Percentiles rank a stretch among this genome's conserved stretches.
Evolutionary conservation across 2,329 filamentous ascomycete genomes (phyloP).

Genomic region (Calonectria ilicicola): DNA sequence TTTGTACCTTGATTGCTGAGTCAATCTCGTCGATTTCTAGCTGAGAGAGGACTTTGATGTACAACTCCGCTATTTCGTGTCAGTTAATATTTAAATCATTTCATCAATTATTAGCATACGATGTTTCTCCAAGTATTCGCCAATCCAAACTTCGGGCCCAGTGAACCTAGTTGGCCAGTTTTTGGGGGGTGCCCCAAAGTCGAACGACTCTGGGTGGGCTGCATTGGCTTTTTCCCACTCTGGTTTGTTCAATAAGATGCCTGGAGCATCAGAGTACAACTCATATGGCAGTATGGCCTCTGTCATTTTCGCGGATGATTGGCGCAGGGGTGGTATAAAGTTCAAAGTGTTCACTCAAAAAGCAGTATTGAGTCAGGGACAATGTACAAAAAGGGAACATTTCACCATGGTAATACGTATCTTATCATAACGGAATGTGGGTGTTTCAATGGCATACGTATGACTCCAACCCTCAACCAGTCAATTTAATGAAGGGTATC

Average conservation of each 20-base stretch:
- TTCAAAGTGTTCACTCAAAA: neutral
- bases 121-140: neutral
- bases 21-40: conserved; percentile 4
- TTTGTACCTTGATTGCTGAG: neutral
- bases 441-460: neutral
- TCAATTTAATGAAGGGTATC: neutral
- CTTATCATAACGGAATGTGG: neutral
- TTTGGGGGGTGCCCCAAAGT: neutral
- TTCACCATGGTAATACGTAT: neutral
- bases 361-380: neutral
- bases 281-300: neutral
- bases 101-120: neutral
- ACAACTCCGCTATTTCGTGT: neutral
- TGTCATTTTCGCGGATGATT: neutral
- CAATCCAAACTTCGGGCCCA: neutral
- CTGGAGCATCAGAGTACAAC: conserved; percentile 4
- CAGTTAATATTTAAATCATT: neutral
- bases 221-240: conserved; percentile 10
- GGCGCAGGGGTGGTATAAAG: neutral
- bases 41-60: neutral
- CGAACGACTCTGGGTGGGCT: neutral
- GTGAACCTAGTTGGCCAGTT: neutral
- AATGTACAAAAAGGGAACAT: neutral
- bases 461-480: neutral
- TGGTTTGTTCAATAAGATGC: neutral